Evolutionary conservation across 345 rosid genomes (phyloP).

Genomic region (Salix purpurea): DNA sequence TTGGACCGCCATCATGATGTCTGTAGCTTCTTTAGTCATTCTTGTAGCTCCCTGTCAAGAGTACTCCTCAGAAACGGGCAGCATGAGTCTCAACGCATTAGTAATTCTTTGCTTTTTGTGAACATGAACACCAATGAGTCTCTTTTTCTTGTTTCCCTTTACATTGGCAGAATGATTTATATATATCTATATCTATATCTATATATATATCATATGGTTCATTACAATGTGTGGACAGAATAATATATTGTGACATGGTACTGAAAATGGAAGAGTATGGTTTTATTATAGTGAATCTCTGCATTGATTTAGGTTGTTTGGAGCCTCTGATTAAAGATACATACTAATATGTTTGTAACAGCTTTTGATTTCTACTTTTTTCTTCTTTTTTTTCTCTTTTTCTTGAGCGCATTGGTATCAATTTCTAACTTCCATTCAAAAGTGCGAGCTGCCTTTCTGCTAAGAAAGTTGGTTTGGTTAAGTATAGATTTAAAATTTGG

Average conservation of each 20-base stretch:
- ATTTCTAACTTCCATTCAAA: slow-evolving; percentile 5
- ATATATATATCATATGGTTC: not conserved
- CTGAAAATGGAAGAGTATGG: slow-evolving; percentile 21
- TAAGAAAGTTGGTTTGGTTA: not conserved
- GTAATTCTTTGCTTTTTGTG: slow-evolving; percentile 12
- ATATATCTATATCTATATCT: not conserved
- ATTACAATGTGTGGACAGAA: slow-evolving; percentile 2
- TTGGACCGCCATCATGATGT: slow-evolving; percentile 31
- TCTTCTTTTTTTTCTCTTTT: no score
- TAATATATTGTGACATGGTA: slow-evolving; percentile 1
- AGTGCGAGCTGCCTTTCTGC: not conserved
- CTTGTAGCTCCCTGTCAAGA: not conserved
- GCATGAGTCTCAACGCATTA: not conserved
- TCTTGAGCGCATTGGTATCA: not conserved
- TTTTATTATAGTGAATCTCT: slow-evolving; percentile 12
- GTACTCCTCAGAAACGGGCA: not conserved
- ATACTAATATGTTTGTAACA: slow-evolving; percentile 14
- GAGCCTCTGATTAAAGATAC: slow-evolving; percentile 1
- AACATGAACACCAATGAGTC: not conserved
- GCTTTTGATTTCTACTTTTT: not conserved
- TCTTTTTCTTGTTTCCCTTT: slow-evolving; percentile 1
- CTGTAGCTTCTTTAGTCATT: not conserved
- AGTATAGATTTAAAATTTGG: no score
- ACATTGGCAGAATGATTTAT: not conserved
- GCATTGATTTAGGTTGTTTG: slow-evolving; percentile 13